Evolutionary conservation across 148 eudicot genomes (phyloP).

Genomic region (Camellia japonica): DNA sequence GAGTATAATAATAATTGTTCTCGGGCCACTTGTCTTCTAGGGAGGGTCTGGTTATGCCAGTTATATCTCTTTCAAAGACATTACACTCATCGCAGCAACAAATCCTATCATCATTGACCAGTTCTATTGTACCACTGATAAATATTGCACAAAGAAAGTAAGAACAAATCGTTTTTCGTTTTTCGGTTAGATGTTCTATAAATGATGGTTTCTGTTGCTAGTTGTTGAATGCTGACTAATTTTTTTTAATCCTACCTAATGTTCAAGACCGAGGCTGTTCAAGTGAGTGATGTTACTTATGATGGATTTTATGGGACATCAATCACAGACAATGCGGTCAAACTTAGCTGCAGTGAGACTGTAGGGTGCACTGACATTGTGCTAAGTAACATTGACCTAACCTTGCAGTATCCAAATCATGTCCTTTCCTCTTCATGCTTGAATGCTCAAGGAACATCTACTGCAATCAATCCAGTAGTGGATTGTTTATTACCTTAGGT

Average conservation of each 20-base stretch:
- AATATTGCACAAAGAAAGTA: constrained; percentile 19
- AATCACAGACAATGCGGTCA: constrained; percentile 16
- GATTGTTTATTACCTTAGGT: constrained; percentile 10
- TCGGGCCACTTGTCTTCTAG: constrained; percentile 12
- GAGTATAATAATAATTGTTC: background rate
- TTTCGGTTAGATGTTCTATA: too few species aligned
- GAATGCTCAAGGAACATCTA: constrained; percentile 29
- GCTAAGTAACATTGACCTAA: constrained; percentile 21
- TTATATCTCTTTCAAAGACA: constrained; percentile 34
- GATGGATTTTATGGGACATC: constrained; percentile 33
- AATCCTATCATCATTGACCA: constrained; percentile 59
- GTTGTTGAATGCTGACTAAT: background rate
- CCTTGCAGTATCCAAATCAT: background rate
- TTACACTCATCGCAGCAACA: constrained; percentile 23
- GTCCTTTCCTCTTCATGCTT: constrained; percentile 11
- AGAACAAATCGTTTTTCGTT: background rate
- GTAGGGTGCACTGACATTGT: constrained; percentile 32
- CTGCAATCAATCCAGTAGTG: background rate
- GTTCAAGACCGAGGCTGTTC: constrained; percentile 32
- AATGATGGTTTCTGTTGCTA: background rate
- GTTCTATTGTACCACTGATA: constrained; percentile 29
- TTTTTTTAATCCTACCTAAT: background rate
- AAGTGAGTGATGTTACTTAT: constrained; percentile 27
- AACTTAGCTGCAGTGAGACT: constrained; percentile 35
- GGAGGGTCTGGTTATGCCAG: constrained; percentile 57